Evolutionary conservation across 139 green algal genomes (phyloP).

Genomic region (Coccomyxa sp.): DNA sequence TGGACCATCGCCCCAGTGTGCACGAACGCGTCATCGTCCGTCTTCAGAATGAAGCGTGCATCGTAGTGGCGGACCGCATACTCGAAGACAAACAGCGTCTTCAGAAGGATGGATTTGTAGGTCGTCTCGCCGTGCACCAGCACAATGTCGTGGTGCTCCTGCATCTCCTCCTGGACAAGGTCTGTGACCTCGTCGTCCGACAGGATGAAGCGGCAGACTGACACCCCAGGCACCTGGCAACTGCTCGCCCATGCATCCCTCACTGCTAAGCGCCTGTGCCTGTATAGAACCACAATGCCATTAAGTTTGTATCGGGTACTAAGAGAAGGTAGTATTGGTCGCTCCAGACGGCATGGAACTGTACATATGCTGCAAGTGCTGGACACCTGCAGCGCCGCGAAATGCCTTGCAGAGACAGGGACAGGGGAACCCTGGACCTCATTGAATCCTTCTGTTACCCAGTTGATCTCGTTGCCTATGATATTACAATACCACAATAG

Average conservation of each 20-base stretch:
- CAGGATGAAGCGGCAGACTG: conserved; percentile 35
- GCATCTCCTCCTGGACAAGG: conserved; percentile 29
- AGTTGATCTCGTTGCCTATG: too few species aligned
- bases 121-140: conserved; percentile 42
- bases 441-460: too few species aligned
- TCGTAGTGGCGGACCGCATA: conserved; percentile 42
- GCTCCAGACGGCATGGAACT: too few species aligned
- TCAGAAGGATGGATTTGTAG: conserved; percentile 53
- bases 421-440: too few species aligned
- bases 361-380: too few species aligned
- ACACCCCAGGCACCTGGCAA: conserved; percentile 25
- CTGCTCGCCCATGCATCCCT: conserved; percentile 37
- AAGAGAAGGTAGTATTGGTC: too few species aligned
- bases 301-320: too few species aligned
- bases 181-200: conserved; percentile 42
- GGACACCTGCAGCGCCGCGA: too few species aligned
- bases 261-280: conserved; percentile 23
- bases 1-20: conserved; percentile 26
- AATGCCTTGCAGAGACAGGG: too few species aligned
- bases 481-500: too few species aligned
- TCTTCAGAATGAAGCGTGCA: conserved; percentile 45
- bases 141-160: conserved; percentile 36
- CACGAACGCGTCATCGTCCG: conserved; percentile 51
- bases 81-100: conserved; percentile 45
- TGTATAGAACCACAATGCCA: conserved; percentile 1